Evolutionary conservation across 441 rosid genomes (phyloP), one percentile per base, ranked within the genome.

Genomic region (Flueggea neowawraea): DNA sequence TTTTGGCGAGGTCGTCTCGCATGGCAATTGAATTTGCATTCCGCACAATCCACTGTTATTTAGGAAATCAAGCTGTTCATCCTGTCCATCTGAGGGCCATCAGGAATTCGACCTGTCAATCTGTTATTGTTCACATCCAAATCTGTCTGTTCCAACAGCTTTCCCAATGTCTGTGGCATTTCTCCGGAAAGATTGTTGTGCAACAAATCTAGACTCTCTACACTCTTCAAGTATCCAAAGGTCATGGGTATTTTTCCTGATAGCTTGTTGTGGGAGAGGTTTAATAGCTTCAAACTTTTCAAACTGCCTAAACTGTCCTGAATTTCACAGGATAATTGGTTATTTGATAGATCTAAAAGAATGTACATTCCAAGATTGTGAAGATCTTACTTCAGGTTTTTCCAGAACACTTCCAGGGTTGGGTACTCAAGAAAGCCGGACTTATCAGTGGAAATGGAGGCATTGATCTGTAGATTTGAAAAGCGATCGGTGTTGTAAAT

Each of bases 141-240:
- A 13, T 2, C 10, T 49, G 28, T 52, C 12, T 68, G 31, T 43
- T 63, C 59, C 3, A 52, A 52, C 5, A 79, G 73, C 16, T 64
- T 69, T 14, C 62, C 64, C 3, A 77, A 53, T 6, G 72, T 57
- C 15, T 22, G 15, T 0, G 82, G 81, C 15, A 78, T 72, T 52
- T 68, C 55, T 5, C 79, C 83, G 0, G 58, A 62, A 22, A 83
- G 62, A 44, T 49, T 64, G 41, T 77, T 77, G 44, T 70, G 45
- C 2, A 82, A 80, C 53, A 80, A 67, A 59, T 76, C 78, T 56
- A 81, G 61, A 57, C 49, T 65, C 72, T 80, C 76, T 31, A 76
- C 13, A 55, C 39, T 52, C 57, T 60, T 53, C 12, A 76, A 39
- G 45, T 65, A 58, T 28, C 76, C 80, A 3, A 80, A 48, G 47